Base-by-base conservation (phyloP, 495 filamentous ascomycete species). In the Hyaloscypha bicolor region DNA sequence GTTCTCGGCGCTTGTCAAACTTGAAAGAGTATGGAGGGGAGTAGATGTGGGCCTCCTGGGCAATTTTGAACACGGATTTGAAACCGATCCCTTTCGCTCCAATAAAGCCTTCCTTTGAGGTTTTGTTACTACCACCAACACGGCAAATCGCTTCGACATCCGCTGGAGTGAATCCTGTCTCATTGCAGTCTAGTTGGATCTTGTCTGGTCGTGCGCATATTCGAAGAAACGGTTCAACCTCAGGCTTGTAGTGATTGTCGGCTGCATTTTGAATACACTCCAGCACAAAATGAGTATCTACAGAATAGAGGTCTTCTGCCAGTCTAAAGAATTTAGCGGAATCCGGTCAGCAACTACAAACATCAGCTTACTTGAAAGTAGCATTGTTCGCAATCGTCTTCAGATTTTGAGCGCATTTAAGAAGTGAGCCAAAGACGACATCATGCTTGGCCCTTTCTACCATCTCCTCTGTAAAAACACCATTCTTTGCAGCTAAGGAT, bases 71-170 rank as follows among this genome's bases (percentile, higher is more conserved):
- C 0, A 83, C 77, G 2, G 79, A 81, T 62, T 82, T 82, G 71
- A 82, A 83, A 0, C 81, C 80, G 42, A 82, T 80, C 12, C 78
- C 79, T 60, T 83, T 83, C 57, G 79, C 80, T 4, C 80, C 81
- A 64, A 77, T 77, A 60, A 77, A 78, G 2, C 71, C 42, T 31
- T 29, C 16, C 21, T 45, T 35, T 32, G 25, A 64, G 4, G 48
- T 25, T 42, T 81, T 82, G n/a, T 75, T 76, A 66, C 79, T 80
- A 14, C 76, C 29, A 6, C 75, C 72, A 48, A 79, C 69, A 21
- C 55, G 42, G 63, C 76, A 78, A 21, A 82, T 76, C 11, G 78
- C 79, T 6, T 71, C 35, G 21, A 82, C 56, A 57, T 82, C 71
- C 9, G 62, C 61, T 16, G 45, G 14, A 2, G 69, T 74, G 70